These are phyloP conservation scores for Uronychia binucleata DNA, from an alignment of 73 alveolate species.

Conservation along the genomic window DNA sequence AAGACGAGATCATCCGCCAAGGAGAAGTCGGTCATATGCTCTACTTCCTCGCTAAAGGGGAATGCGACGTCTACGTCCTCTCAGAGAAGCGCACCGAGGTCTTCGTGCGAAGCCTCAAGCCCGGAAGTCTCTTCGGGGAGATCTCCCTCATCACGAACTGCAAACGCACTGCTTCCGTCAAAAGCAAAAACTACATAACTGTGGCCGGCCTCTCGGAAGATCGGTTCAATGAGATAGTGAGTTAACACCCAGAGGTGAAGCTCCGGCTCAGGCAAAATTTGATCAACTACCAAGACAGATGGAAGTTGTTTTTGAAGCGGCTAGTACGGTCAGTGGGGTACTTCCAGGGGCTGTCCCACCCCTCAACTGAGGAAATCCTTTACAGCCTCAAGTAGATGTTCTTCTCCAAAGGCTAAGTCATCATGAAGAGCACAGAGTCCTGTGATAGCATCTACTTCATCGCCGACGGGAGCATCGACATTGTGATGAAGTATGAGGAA, in stretches of 20 bases:
- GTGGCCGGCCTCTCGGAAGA: conserved; percentile 74
- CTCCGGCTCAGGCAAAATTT: background rate
- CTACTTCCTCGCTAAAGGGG: conserved; percentile 64
- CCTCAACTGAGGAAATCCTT: background rate
- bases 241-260: conserved; percentile 48
- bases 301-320: background rate
- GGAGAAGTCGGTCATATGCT: conserved; percentile 32
- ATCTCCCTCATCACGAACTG: conserved; percentile 82
- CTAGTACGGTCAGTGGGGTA: background rate
- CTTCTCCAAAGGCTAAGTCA: conserved; percentile 1
- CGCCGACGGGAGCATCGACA: conserved; percentile 7
- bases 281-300: background rate
- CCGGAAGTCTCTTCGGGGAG: conserved; percentile 95
- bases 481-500: background rate
- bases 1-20: conserved; percentile 47
- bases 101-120: conserved; percentile 69
- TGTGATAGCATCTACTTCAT: background rate
- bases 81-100: conserved; percentile 54
- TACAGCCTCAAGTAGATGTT: background rate
- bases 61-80: conserved; percentile 46
- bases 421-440: background rate
- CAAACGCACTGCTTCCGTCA: conserved; percentile 92
- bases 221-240: conserved; percentile 73
- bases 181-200: conserved; percentile 80
- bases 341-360: background rate